Conservation (phyloP, 306 rosid genomes). For the Vachellia pachyceras region DNA sequence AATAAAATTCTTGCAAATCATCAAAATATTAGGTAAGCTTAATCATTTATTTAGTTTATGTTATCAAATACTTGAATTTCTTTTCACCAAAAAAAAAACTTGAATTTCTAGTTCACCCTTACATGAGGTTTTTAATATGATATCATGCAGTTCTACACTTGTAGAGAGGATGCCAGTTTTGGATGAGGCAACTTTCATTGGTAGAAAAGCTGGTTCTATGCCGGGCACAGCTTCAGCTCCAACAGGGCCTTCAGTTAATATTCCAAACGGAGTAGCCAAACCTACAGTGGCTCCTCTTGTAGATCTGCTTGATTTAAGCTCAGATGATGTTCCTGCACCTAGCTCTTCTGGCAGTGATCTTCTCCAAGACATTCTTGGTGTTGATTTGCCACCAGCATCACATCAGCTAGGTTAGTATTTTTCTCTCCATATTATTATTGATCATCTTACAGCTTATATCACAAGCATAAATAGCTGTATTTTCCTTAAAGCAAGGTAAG, state of each 20-base stretch:
- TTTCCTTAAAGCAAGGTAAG: slow-evolving; percentile 18
- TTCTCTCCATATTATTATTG: slow-evolving; percentile 9
- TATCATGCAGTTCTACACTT: slow-evolving; percentile 68
- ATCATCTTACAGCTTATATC: slow-evolving; percentile 22
- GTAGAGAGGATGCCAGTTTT: slow-evolving; percentile 98
- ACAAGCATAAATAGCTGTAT: not conserved
- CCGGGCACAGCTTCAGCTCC: slow-evolving; percentile 63
- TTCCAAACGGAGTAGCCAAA: slow-evolving; percentile 84
- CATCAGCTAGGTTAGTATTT: slow-evolving; percentile 75
- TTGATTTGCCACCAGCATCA: slow-evolving; percentile 63
- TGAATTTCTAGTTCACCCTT: too few species aligned
- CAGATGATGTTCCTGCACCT: slow-evolving; percentile 82
- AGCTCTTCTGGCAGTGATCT: slow-evolving; percentile 82
- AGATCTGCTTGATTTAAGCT: slow-evolving; percentile 85
- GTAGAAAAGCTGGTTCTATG: slow-evolving; percentile 74
- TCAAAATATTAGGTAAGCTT: slow-evolving; percentile 78
- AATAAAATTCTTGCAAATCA: slow-evolving; percentile 75
- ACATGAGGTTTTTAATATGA: slow-evolving; percentile 12
- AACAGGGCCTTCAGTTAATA: slow-evolving; percentile 60
- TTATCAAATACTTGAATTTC: slow-evolving; percentile 26
- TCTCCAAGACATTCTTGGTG: slow-evolving; percentile 94
- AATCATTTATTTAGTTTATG: slow-evolving; percentile 20
- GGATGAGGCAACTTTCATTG: slow-evolving; percentile 84
- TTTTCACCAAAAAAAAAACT: not conserved
- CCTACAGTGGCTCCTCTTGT: slow-evolving; percentile 76